Evolutionary conservation across 106 monocot genomes (phyloP), one percentile per base, ranked within the genome.

Genomic region (Allium fistulosum): DNA sequence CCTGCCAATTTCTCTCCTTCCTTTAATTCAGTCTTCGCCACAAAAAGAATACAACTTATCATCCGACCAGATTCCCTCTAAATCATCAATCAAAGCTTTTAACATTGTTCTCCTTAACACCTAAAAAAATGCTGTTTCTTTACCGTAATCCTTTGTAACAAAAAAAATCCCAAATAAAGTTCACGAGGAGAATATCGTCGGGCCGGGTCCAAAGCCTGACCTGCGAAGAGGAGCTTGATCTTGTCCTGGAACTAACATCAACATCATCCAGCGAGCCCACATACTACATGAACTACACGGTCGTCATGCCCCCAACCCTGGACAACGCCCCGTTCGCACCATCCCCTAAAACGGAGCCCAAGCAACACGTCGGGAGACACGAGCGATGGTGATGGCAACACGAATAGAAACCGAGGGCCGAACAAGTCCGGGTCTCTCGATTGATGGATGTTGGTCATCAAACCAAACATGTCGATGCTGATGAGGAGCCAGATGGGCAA

Each of bases 301-400:
- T 95, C 68, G 71, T 83, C 71, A 85, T 95, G 85, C 95, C 95
- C 95, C 88, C 91, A 18, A 95, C 95, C 53, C 95, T 91, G 10
- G 95, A 95, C 68, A 95, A 95, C 75, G 88, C 87, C 69, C 91
- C 95, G 6, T 68, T 70, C 48, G 22, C 17, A 50, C 73, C 49
- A 53, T 27, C 46, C 28, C 17, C 58, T 5, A 51, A 64, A 17
- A 72, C 78, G 15, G 45, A 37, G 52, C 51, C 10, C 48, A 49
- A 75, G 48, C 60, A 60, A 53, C 53, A 61, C 1, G 47, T 10
- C 12, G 17, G 62, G 15, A 27, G 67, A 73, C 22, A 22, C 22
- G 10, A 45, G 68, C 2, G 60, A 69, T 26, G 45, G 22, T 13
- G 65, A 15, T 28, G 50, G 55, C 7, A 70, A 53, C 4, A 63